These are phyloP conservation scores for Penicillium turbatum DNA, from an alignment of 495 filamentous ascomycete species.

Conservation along the genomic window DNA sequence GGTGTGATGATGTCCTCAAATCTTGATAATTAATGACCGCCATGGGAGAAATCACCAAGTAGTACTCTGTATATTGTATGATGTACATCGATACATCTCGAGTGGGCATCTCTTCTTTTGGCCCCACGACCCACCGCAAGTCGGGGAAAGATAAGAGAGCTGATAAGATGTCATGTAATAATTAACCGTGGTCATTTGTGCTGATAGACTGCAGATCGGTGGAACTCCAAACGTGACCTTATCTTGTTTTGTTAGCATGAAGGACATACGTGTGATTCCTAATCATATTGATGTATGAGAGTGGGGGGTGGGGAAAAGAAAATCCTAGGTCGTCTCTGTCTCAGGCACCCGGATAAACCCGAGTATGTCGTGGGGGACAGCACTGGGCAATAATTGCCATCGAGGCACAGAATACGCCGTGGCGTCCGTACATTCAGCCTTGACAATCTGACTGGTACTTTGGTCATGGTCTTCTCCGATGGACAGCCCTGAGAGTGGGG, in stretches of 20 bases:
- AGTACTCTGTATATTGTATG: not conserved
- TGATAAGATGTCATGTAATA: conserved; percentile 2
- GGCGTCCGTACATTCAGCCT: conserved; percentile 6
- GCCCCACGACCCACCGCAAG: not conserved
- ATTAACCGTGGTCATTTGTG: conserved; percentile 5
- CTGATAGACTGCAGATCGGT: conserved; percentile 3
- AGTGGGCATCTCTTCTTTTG: not conserved
- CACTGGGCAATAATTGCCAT: not conserved
- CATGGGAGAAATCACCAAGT: not conserved
- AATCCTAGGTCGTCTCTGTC: not conserved
- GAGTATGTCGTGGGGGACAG: not conserved
- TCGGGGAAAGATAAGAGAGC: conserved; percentile 1
- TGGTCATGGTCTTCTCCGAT: not conserved
- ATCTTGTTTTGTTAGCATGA: not conserved
- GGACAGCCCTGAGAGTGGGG: not conserved
- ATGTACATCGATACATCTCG: not conserved
- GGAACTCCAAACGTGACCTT: not conserved
- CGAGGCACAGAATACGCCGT: not conserved
- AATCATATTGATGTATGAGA: not conserved
- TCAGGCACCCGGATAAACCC: conserved; percentile 4
- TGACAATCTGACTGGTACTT: conserved; percentile 6
- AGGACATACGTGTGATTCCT: not conserved
- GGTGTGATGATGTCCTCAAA: not conserved
- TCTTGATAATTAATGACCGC: too few species aligned
- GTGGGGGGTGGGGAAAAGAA: not conserved